Conservation (phyloP, 2,329 filamentous ascomycete genomes). For the Myrmaecium sp. region DNA sequence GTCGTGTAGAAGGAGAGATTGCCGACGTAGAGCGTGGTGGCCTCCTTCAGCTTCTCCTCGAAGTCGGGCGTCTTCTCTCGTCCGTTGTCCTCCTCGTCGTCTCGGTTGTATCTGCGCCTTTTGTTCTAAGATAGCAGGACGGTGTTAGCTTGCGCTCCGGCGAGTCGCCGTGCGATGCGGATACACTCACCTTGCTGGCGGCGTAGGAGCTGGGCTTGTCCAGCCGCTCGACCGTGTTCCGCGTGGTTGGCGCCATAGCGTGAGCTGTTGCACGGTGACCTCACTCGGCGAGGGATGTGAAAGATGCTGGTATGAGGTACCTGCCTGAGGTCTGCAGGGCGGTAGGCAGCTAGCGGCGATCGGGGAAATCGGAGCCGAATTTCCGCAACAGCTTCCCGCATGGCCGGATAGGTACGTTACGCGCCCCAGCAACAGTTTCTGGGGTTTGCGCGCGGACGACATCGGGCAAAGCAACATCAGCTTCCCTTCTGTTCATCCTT, state of each 20-base stretch:
- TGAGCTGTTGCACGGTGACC: too few relatives aligned
- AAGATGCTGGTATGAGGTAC: too few relatives aligned
- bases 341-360: too few relatives aligned
- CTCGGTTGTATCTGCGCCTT: slow-evolving; percentile 45
- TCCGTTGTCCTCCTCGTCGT: slow-evolving; percentile 36
- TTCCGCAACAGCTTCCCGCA: too few relatives aligned
- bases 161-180: not conserved
- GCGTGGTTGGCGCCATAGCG: slow-evolving; percentile 33
- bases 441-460: too few relatives aligned
- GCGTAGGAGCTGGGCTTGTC: slow-evolving; percentile 95
- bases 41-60: slow-evolving; percentile 67
- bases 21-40: slow-evolving; percentile 92
- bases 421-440: too few relatives aligned
- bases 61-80: slow-evolving; percentile 36
- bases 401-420: too few relatives aligned
- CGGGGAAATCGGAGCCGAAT: too few relatives aligned
- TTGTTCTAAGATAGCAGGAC: slow-evolving; percentile 41
- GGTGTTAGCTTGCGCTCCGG: slow-evolving; percentile 2
- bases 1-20: slow-evolving; percentile 99
- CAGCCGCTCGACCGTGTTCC: slow-evolving; percentile 73
- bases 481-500: too few relatives aligned
- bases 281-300: too few relatives aligned
- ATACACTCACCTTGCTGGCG: slow-evolving; percentile 49
- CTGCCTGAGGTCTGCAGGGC: too few relatives aligned
- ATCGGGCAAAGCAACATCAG: too few relatives aligned